Base-by-base conservation (phyloP, 2,329 filamentous ascomycete species). In the Fusarium sterilihyphosum region DNA sequence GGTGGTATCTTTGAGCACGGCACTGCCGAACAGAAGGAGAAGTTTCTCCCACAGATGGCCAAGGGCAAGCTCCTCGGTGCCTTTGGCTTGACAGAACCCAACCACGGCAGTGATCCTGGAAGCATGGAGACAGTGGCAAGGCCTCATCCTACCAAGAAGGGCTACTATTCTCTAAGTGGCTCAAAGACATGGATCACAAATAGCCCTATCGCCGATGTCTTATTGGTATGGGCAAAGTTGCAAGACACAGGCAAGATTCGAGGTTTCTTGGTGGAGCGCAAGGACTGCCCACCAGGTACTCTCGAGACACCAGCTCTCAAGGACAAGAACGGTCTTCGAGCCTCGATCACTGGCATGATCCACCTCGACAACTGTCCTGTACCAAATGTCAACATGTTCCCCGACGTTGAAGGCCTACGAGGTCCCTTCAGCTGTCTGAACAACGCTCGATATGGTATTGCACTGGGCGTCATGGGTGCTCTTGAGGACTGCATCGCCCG, bases 121-220 rank as follows among this genome's bases (percentile, higher is more conserved):
- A 94, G 92, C 41, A 96, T 98, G 94, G 95, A 98, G 87, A 94
- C 92, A 11, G 88, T 89, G 16, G 95, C 95, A n/a, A 94, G 92
- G 81, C 91, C 92, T 56, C 94, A 98, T 81, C 93, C 94, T 11
- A 92, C 90, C 13, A 95, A 95, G 86, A 92, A 93, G 79, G 95
- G 94, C 3, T 94, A 94, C 82, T 93, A 92, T 78, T 89, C 91
- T 49, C 84, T 98, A 41, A 94, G 92, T 52, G 95, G 95, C 4
- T 86, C 93, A 57, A 98, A 98, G 87, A 98, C 95, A 1, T 98
- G 95, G 95, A 98, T 98, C 81, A 98, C 95, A 20, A 98, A 98
- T 83, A 96, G 93, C 13, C 95, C 95, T 8, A 97, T 98, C 77
- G 90, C 94, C 4, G 94, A 97, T 77, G 88, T 97, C 5, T 84